These are phyloP conservation scores for Colletotrichum gloeosporioides DNA, from an alignment of 2,329 filamentous ascomycete species.

Conservation along the genomic window DNA sequence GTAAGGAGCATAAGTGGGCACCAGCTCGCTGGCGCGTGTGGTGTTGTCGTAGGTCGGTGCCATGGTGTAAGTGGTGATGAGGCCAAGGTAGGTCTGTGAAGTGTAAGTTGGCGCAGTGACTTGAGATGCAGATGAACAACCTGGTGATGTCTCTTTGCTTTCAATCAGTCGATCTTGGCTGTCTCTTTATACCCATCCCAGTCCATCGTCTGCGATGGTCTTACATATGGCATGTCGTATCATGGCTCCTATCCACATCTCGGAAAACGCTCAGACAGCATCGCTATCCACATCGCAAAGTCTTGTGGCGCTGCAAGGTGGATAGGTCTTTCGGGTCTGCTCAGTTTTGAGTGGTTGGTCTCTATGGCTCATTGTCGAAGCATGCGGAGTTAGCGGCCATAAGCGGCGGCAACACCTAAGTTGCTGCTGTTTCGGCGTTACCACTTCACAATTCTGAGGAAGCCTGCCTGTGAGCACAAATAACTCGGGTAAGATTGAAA, in stretches of 20 bases:
- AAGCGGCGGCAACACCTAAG: not conserved
- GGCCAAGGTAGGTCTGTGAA: not conserved
- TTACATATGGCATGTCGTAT: not conserved
- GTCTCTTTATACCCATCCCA: not conserved
- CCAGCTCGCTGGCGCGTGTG: conserved; percentile 31
- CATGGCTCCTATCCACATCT: not conserved
- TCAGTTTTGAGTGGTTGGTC: not conserved
- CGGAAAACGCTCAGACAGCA: not conserved
- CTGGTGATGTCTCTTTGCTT: not conserved
- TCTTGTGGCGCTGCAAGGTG: not conserved
- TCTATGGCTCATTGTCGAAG: not conserved
- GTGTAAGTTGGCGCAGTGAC: not conserved
- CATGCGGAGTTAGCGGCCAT: not conserved
- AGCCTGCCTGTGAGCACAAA: not conserved
- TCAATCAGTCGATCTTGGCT: not conserved
- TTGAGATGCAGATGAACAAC: not conserved
- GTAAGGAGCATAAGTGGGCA: conserved; percentile 29
- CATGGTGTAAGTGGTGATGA: not conserved
- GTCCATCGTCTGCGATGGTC: not conserved
- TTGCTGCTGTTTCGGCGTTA: not conserved
- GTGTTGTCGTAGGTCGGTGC: not conserved
- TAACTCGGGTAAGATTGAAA: not conserved
- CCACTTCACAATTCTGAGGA: not conserved
- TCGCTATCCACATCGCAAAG: not conserved
- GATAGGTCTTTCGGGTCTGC: accelerated